phyloP scores from a whole-genome alignment of 768 basidiomycete genomes.

The Leccinum boreale region DNA sequence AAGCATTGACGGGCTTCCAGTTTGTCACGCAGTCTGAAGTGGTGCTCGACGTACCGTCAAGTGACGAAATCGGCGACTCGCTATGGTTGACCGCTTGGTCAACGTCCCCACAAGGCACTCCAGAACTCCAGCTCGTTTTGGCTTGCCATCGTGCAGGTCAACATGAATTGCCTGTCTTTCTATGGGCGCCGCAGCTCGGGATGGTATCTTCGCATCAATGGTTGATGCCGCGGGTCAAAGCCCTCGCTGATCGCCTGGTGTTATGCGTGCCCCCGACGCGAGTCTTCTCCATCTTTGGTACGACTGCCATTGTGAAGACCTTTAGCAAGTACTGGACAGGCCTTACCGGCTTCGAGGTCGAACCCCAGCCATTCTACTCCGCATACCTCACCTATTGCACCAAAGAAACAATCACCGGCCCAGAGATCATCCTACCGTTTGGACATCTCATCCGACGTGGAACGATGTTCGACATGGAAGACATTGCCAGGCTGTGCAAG shows the following conservation, averaged over 20 bases:
- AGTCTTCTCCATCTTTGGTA: constrained; percentile 52
- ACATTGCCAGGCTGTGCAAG: constrained; percentile 44
- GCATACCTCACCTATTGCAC: constrained; percentile 48
- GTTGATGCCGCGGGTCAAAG: constrained; percentile 34
- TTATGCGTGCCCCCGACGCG: constrained; percentile 39
- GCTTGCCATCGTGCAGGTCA: constrained; percentile 44
- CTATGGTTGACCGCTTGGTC: constrained; percentile 55
- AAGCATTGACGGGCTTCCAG: constrained; percentile 34
- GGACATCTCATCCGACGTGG: constrained; percentile 41
- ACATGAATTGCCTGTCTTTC: constrained; percentile 51
- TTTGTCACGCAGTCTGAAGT: constrained; percentile 36
- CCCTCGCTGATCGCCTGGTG: constrained; percentile 37
- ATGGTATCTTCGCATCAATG: constrained; percentile 24
- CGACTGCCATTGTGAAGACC: constrained; percentile 36
- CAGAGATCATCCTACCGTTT: constrained; percentile 24
- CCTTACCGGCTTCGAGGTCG: constrained; percentile 36
- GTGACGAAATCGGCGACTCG: constrained; percentile 23
- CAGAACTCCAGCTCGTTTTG: constrained; percentile 41
- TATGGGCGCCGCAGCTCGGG: constrained; percentile 40
- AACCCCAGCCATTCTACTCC: constrained; percentile 46
- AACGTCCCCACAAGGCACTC: constrained; percentile 25
- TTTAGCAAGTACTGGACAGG: constrained; percentile 46
- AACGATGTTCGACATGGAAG: constrained; percentile 33
- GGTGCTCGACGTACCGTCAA: constrained; percentile 21
- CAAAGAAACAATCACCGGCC: constrained; percentile 32